Conservation (phyloP, 2,329 filamentous ascomycete species). For the Pleochaeta shiraiana region DNA sequence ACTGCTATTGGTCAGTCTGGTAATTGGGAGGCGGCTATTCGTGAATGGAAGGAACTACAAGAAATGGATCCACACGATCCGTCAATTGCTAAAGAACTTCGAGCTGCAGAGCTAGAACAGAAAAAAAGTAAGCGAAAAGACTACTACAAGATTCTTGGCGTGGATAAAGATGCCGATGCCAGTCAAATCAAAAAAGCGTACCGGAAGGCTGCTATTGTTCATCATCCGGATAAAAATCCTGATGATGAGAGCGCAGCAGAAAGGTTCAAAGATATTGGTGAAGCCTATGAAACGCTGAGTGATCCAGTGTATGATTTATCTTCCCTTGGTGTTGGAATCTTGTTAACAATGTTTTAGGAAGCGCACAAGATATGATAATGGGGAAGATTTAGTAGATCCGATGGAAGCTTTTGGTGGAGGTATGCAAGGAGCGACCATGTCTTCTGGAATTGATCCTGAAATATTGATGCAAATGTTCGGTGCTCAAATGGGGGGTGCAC, state of each 20-base stretch:
- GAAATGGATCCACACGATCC: slow-evolving; percentile 70
- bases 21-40: slow-evolving; percentile 78
- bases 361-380: slow-evolving; percentile 74
- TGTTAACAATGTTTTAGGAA: slow-evolving; percentile 36
- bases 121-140: slow-evolving; percentile 98
- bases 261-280: slow-evolving; percentile 93
- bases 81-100: slow-evolving; percentile 62
- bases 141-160: slow-evolving; percentile 91
- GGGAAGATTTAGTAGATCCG: slow-evolving; percentile 75
- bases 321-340: slow-evolving; percentile 4
- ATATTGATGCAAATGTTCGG: slow-evolving; percentile 20
- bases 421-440: slow-evolving; percentile 23
- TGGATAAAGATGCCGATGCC: slow-evolving; percentile 70
- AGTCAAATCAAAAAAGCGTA: slow-evolving; percentile 91
- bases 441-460: slow-evolving; percentile 20
- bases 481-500: slow-evolving; percentile 21
- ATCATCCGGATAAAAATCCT: slow-evolving; percentile 96
- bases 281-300: slow-evolving; percentile 89
- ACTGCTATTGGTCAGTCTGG: slow-evolving; percentile 72
- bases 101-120: slow-evolving; percentile 76
- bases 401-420: slow-evolving; percentile 50
- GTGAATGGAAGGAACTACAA: slow-evolving; percentile 69
- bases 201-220: slow-evolving; percentile 76
- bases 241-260: slow-evolving; percentile 66
- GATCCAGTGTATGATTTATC: slow-evolving; percentile 56